Percentiles rank a stretch among this genome's conserved stretches.
Conservation (phyloP, 257 asterid genomes). For the Fraxinus quadrangulata region DNA sequence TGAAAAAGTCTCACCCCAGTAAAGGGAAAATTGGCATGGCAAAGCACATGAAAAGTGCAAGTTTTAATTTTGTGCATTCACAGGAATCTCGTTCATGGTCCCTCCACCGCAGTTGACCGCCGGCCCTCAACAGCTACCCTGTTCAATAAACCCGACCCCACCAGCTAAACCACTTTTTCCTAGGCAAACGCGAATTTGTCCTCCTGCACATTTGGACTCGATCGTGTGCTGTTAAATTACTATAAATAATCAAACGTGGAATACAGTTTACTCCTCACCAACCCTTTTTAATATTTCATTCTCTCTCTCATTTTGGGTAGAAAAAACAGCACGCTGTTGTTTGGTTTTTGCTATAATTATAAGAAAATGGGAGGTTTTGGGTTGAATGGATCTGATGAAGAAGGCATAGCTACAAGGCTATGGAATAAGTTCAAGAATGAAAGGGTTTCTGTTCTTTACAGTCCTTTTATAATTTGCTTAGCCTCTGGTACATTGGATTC, state of each 20-base stretch:
- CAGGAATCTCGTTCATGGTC: slow-evolving; percentile 28
- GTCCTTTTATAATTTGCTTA: slow-evolving; percentile 54
- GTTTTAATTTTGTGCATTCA: not conserved
- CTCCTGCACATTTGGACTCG: slow-evolving; percentile 24
- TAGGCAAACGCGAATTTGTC: slow-evolving; percentile 22
- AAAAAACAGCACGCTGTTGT: not conserved
- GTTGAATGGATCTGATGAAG: slow-evolving; percentile 43
- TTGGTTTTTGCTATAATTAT: slow-evolving; percentile 3
- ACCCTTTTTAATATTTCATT: slow-evolving; percentile 30
- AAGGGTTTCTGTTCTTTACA: slow-evolving; percentile 57
- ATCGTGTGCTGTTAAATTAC: not conserved
- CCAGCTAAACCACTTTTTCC: slow-evolving; percentile 22
- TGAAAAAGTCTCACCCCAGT: not conserved
- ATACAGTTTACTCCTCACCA: slow-evolving; percentile 26
- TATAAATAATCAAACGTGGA: slow-evolving; percentile 23
- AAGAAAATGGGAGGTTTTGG: slow-evolving; percentile 38
- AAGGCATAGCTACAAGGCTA: slow-evolving; percentile 54
- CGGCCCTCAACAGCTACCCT: slow-evolving; percentile 5
- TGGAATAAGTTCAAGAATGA: slow-evolving; percentile 57
- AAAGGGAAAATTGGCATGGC: not conserved
- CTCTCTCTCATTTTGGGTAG: not conserved
- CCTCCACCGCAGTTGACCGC: slow-evolving; percentile 32
- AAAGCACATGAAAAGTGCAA: not conserved
- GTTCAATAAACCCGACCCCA: slow-evolving; percentile 1
- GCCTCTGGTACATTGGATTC: slow-evolving; percentile 58